Evolutionary conservation across 108 stramenopile genomes (phyloP).

Genomic region (Chaetoceros tenuissimus): DNA sequence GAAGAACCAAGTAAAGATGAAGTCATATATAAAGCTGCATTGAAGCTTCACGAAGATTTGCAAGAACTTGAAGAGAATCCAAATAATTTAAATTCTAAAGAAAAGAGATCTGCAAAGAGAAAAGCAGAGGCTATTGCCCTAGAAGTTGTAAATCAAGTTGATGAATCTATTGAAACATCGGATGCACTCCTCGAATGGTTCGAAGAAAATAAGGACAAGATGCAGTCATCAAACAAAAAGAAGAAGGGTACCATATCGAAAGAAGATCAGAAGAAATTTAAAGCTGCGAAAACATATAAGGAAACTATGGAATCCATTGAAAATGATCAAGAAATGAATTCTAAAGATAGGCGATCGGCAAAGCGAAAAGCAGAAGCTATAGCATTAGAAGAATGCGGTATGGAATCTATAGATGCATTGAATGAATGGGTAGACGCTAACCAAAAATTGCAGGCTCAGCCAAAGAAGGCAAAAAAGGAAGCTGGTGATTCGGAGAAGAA

Average conservation of each 20-base stretch:
- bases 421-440: slow-evolving; percentile 27
- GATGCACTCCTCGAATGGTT: slow-evolving; percentile 16
- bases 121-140: slow-evolving; percentile 34
- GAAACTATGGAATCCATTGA: slow-evolving; percentile 35
- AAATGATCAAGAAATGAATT: slow-evolving; percentile 23
- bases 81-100: slow-evolving; percentile 28
- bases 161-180: not conserved
- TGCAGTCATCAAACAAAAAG: slow-evolving; percentile 3
- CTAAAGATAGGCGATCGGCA: slow-evolving; percentile 66
- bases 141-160: slow-evolving; percentile 14
- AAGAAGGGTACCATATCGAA: slow-evolving; percentile 1
- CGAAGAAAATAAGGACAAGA: not conserved
- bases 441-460: not conserved
- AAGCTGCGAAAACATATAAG: slow-evolving; percentile 25
- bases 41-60: slow-evolving; percentile 8
- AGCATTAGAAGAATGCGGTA: slow-evolving; percentile 48
- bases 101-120: slow-evolving; percentile 33
- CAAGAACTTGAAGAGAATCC: slow-evolving; percentile 15
- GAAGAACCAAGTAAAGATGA: slow-evolving; percentile 4
- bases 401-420: slow-evolving; percentile 17
- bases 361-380: slow-evolving; percentile 72
- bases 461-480: slow-evolving; percentile 4
- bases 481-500: slow-evolving; percentile 5
- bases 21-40: slow-evolving; percentile 20
- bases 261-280: slow-evolving; percentile 13